Base-by-base conservation (phyloP, 768 basidiomycete genomes). In the Mycena vitilis region DNA sequence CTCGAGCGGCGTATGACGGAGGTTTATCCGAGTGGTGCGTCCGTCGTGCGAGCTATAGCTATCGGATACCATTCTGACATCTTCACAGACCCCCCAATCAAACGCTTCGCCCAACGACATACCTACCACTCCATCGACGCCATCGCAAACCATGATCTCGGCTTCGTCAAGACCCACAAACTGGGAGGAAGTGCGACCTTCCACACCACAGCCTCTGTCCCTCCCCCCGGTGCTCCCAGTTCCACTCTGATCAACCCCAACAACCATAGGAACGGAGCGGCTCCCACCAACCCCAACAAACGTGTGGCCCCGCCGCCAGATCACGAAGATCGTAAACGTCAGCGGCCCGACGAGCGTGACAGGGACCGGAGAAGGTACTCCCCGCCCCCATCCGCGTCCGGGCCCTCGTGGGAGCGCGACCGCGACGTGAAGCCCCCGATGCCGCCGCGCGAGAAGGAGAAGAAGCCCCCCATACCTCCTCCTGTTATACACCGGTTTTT, bases 41-140 rank as follows among this genome's bases (percentile, higher is more conserved):
- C 30, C 30, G 30, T 30, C 30, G 30, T 30, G 30, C n/a, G n/a
- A n/a, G n/a, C n/a, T n/a, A n/a, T n/a, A n/a, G n/a, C n/a, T n/a
- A n/a, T n/a, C 30, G 30, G 5, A n/a, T n/a, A n/a, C n/a, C n/a
- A 30, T 30, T 3, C 30, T 30, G 30, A 30, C 30, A 30, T 30
- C 30, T 30, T 30, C 30, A 30, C 30, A 30, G 30, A 30, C 30
- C 3, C 30, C 30, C 30, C 30, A 2, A 30, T 98, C 78, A 95
- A 97, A 74, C 92, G 92, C 0, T 93, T 98, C 68, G 95, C 95
- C 0, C 92, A 95, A 74, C 86, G 95, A 48, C 93, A 95, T 75
- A 89, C 87, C 34, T 95, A 95, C 77, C 86, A 91, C 34, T 90
- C 90, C 40, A 90, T 91, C 34, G 96, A 98, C 75, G 92, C 94